Evolutionary conservation across 2,329 filamentous ascomycete species (phyloP).

Genomic region (Thermoascus crustaceus): DNA sequence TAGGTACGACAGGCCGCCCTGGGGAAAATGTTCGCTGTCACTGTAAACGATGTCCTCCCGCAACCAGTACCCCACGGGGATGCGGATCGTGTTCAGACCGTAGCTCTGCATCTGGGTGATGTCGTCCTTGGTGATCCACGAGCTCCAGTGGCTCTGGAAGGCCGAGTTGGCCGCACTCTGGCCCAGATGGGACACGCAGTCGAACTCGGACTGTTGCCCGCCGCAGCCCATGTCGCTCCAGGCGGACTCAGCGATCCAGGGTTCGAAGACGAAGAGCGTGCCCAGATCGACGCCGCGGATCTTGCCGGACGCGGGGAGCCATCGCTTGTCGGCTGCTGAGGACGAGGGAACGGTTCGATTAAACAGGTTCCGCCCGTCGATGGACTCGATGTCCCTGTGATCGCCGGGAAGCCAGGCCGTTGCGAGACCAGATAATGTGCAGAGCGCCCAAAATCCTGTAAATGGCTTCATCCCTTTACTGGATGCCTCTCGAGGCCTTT

Average conservation of each 20-base stretch:
- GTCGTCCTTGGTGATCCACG: slow-evolving; percentile 44
- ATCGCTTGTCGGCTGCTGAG: slow-evolving; percentile 3
- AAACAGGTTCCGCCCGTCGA: slow-evolving; percentile 7
- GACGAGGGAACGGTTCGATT: slow-evolving; percentile 1
- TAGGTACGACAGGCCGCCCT: slow-evolving; percentile 41
- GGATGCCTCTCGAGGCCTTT: too few species aligned
- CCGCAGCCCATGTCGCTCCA: slow-evolving; percentile 45
- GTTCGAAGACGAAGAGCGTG: slow-evolving; percentile 46
- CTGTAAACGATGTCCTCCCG: slow-evolving; percentile 42
- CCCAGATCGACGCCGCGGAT: slow-evolving; percentile 51
- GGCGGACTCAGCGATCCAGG: slow-evolving; percentile 43
- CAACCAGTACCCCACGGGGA: slow-evolving; percentile 51
- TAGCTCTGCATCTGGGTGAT: slow-evolving; percentile 42
- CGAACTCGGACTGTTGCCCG: slow-evolving; percentile 43
- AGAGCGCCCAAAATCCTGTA: too few species aligned
- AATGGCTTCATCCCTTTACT: too few species aligned
- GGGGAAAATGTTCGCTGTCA: slow-evolving; percentile 44
- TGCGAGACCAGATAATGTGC: slow-evolving; percentile 4
- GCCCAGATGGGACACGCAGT: slow-evolving; percentile 44
- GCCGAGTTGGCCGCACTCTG: slow-evolving; percentile 40
- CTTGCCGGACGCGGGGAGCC: slow-evolving; percentile 22
- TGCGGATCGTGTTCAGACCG: slow-evolving; percentile 47
- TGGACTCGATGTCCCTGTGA: slow-evolving; percentile 6
- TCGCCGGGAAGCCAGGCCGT: slow-evolving; percentile 8
- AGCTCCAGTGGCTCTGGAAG: slow-evolving; percentile 45